A percentile compares a stretch with the other conserved stretches of the same genome.
Evolutionary conservation across 2,329 filamentous ascomycete genomes (phyloP).

Genomic region (Colletotrichum plurivorum): DNA sequence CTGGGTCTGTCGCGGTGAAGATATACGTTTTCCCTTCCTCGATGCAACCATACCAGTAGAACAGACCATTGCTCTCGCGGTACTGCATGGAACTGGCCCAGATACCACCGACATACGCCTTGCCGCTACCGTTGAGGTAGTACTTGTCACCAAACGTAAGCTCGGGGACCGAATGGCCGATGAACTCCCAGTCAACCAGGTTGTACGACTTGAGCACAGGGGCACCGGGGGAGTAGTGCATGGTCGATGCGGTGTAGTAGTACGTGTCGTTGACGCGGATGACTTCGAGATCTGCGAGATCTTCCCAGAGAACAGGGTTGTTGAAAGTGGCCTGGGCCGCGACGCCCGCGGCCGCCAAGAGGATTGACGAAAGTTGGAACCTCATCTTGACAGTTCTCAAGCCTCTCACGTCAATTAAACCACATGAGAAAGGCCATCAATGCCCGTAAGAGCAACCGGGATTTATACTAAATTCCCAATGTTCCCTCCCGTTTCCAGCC

Average conservation of each 20-base stretch:
- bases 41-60: constrained; percentile 43
- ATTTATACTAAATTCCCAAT: no score
- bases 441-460: no score
- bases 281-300: constrained; percentile 65
- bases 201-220: constrained; percentile 64
- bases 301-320: constrained; percentile 66
- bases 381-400: constrained; percentile 9
- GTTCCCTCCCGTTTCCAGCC: background rate
- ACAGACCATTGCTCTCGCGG: constrained; percentile 39
- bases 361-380: background rate
- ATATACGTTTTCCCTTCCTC: constrained; percentile 39
- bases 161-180: constrained; percentile 53
- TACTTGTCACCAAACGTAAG: constrained; percentile 61
- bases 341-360: background rate
- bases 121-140: constrained; percentile 56
- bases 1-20: constrained; percentile 37
- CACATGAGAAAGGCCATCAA: no score
- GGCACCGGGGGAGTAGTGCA: constrained; percentile 65
- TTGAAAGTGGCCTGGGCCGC: constrained; percentile 47
- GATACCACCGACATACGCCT: constrained; percentile 66
- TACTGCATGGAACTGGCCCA: constrained; percentile 64
- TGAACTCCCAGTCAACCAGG: constrained; percentile 60
- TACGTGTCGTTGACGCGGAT: constrained; percentile 53
- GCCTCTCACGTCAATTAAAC: background rate
- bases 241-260: constrained; percentile 65